Evolutionary conservation across 2,329 filamentous ascomycete species (phyloP).

Genomic region (Paraphaeosphaeria sporulosa): DNA sequence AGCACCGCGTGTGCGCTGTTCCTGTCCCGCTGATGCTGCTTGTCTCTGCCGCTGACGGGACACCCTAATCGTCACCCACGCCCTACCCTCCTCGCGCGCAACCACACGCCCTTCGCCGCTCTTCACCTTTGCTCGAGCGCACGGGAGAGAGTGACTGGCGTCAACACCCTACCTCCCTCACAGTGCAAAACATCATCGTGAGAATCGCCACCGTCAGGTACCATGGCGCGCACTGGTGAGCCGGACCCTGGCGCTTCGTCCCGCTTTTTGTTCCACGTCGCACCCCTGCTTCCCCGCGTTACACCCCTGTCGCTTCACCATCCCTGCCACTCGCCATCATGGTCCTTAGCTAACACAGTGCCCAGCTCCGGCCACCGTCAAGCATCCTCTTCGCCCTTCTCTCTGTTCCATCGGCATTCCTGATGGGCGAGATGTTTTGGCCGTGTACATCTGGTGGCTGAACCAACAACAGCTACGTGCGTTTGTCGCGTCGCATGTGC

Average conservation of each 20-base stretch:
- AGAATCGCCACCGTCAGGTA: neutral
- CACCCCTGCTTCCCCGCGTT: conserved; percentile 13
- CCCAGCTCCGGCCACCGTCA: conserved; percentile 13
- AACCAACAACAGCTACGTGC: conserved; percentile 23
- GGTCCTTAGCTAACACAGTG: conserved; percentile 6
- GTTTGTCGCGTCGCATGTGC: neutral
- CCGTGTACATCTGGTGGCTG: conserved; percentile 33
- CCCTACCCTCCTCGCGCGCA: neutral
- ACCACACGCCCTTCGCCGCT: neutral
- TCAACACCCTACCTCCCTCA: neutral
- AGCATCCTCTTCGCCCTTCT: conserved; percentile 22
- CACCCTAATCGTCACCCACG: conserved; percentile 21
- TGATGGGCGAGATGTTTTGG: conserved; percentile 29
- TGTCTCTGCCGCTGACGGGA: conserved; percentile 8
- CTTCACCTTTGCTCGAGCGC: neutral
- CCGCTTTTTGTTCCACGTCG: conserved; percentile 5
- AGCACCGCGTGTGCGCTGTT: conserved; percentile 13
- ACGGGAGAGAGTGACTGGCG: too few relatives aligned
- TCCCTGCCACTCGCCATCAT: neutral
- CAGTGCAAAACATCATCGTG: neutral
- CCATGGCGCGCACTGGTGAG: conserved; percentile 27
- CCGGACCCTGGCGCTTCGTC: conserved; percentile 9
- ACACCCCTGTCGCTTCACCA: conserved; percentile 3
- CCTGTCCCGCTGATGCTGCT: neutral
- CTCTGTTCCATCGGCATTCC: conserved; percentile 32